Evolutionary conservation across 2,329 filamentous ascomycete genomes (phyloP).

Genomic region (Xylaria sp.): DNA sequence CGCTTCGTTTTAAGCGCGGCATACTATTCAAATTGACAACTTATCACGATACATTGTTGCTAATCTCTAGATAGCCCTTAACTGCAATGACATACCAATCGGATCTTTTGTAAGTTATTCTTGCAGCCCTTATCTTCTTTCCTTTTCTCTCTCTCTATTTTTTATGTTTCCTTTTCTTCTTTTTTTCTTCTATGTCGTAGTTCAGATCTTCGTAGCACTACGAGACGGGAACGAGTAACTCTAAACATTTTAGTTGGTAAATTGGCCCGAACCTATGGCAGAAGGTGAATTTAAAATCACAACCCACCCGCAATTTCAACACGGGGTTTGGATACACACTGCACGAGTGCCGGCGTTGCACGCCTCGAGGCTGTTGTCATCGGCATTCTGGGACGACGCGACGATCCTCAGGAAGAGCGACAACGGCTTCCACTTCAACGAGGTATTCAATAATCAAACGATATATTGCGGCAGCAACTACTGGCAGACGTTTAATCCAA

Average conservation of each 20-base stretch:
- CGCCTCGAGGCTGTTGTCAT: constrained; percentile 22
- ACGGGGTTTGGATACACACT: neutral
- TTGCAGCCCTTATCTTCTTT: neutral
- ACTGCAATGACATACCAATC: neutral
- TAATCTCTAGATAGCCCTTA: neutral
- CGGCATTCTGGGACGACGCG: constrained; percentile 24
- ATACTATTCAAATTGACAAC: neutral
- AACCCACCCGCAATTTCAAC: neutral
- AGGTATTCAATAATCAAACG: neutral
- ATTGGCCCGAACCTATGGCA: neutral
- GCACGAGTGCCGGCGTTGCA: constrained; percentile 4
- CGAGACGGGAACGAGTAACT: neutral
- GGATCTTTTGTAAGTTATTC: constrained; percentile 14
- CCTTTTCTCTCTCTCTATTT: neutral
- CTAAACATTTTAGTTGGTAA: neutral
- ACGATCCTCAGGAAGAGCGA: constrained; percentile 10
- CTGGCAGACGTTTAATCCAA: neutral
- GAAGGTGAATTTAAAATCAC: neutral
- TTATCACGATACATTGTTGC: neutral
- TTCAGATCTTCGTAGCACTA: neutral
- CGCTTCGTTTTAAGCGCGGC: neutral
- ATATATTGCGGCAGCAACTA: neutral
- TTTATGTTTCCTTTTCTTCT: neutral
- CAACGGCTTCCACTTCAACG: constrained; percentile 9
- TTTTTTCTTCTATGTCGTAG: neutral